These are phyloP conservation scores for Glycyrrhiza uralensis DNA, from an alignment of 306 rosid species.

Conservation along the genomic window DNA sequence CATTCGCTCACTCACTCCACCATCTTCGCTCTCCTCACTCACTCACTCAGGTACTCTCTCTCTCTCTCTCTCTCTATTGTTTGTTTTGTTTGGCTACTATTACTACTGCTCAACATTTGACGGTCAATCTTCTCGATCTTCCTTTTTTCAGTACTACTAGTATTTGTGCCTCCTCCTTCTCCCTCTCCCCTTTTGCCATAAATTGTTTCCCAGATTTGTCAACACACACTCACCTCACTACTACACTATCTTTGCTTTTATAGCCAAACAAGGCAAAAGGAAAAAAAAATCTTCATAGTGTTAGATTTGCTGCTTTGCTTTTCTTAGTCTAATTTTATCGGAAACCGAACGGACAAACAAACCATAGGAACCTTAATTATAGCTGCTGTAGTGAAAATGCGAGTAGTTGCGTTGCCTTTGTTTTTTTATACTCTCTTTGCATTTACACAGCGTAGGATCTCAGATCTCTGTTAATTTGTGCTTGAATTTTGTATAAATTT, in stretches of 20 bases:
- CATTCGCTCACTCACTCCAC: not conserved
- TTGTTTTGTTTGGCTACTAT: not conserved
- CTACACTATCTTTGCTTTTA: not conserved
- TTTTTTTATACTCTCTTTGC: not conserved
- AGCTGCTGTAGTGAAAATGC: not conserved
- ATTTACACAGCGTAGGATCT: not conserved
- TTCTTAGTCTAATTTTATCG: not conserved
- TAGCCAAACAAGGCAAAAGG: not conserved
- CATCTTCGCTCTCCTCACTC: not conserved
- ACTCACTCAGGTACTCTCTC: slow-evolving; percentile 25
- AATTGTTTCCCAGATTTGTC: not conserved
- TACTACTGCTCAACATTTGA: not conserved
- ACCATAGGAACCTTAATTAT: not conserved
- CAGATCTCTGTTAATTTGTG: slow-evolving; percentile 25
- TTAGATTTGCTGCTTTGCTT: not conserved
- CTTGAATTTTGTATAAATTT: not conserved
- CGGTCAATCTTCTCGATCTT: not conserved
- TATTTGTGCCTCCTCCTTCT: too few species aligned
- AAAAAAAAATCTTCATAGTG: not conserved
- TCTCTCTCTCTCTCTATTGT: not conserved
- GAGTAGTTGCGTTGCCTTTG: too few species aligned
- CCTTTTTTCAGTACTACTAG: not conserved
- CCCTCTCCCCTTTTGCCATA: too few species aligned
- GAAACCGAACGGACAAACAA: not conserved
- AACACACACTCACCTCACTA: not conserved